A percentile compares a stretch with the other conserved stretches of the same genome.
Evolutionary conservation across 805 yeast genomes (phyloP).

Genomic region (Starmerella stigmatis): DNA sequence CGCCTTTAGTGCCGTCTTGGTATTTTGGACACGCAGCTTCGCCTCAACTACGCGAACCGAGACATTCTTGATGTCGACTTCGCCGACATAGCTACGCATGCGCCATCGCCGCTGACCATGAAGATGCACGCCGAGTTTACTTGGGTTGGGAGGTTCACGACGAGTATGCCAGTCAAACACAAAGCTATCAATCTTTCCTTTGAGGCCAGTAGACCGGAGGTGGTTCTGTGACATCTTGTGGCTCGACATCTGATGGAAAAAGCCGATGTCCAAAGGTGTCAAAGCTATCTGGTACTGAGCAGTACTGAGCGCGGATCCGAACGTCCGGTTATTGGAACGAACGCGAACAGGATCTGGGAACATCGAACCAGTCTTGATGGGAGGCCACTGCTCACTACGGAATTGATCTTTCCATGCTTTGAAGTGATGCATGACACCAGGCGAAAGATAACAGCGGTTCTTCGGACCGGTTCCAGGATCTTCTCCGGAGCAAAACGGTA

Average conservation of each 20-base stretch:
- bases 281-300: conserved; percentile 69
- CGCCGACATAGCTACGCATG: conserved; percentile 55
- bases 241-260: conserved; percentile 38
- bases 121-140: conserved; percentile 4
- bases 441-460: conserved; percentile 70
- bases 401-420: conserved; percentile 80
- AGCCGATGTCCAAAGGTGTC: conserved; percentile 63
- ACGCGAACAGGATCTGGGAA: conserved; percentile 35
- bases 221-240: conserved; percentile 28
- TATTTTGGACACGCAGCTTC: conserved; percentile 32
- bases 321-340: conserved; percentile 37
- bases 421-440: conserved; percentile 56
- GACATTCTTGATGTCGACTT: conserved; percentile 55
- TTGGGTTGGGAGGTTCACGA: conserved; percentile 35
- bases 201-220: conserved; percentile 53
- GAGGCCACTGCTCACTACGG: conserved; percentile 66
- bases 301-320: conserved; percentile 47
- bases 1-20: conserved; percentile 12
- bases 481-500: background rate
- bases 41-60: conserved; percentile 63
- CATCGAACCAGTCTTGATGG: conserved; percentile 63
- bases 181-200: conserved; percentile 47
- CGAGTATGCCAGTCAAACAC: conserved; percentile 58
- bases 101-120: conserved; percentile 31
- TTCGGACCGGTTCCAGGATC: conserved; percentile 1